phyloP scores from a whole-genome alignment of 2,329 filamentous ascomycete species.

The Fusarium luffae region DNA sequence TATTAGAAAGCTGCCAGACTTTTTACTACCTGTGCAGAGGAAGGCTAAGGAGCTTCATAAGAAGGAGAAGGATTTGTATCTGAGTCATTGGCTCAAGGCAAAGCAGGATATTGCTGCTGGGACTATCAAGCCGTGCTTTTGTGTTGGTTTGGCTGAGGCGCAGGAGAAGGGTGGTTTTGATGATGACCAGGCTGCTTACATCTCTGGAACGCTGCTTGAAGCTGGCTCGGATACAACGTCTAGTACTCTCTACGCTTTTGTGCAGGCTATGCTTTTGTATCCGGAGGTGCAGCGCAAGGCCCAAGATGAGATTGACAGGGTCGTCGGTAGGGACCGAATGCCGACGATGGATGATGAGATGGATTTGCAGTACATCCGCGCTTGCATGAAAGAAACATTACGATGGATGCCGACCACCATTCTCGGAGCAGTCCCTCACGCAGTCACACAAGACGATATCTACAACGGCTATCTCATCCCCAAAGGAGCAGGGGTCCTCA shows the following conservation, averaged over 20 bases:
- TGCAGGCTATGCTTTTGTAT: constrained; percentile 60
- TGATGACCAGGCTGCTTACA: constrained; percentile 20
- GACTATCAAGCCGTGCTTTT: constrained; percentile 31
- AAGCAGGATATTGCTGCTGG: constrained; percentile 11
- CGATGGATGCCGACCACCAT: constrained; percentile 49
- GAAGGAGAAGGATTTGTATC: constrained; percentile 1
- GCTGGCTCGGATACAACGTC: constrained; percentile 50
- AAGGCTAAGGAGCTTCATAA: constrained; percentile 9
- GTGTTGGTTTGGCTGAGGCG: constrained; percentile 1
- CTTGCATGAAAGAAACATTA: constrained; percentile 49
- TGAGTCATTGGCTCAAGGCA: constrained; percentile 1
- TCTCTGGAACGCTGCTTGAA: constrained; percentile 37
- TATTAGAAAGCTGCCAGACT: neutral
- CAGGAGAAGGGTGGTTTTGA: constrained; percentile 7
- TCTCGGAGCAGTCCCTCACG: constrained; percentile 51
- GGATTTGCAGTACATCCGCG: constrained; percentile 56
- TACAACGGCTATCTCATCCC: constrained; percentile 46
- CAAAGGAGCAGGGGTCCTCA: constrained; percentile 42
- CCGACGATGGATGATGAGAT: constrained; percentile 57
- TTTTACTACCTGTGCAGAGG: neutral
- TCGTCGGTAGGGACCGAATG: constrained; percentile 55
- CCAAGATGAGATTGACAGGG: constrained; percentile 56
- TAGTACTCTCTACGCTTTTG: constrained; percentile 47
- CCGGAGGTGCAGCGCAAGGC: constrained; percentile 56
- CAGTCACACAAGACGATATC: constrained; percentile 46